phyloP scores from a whole-genome alignment of 2,329 filamentous ascomycete species.

The Aureobasidium mangrovei region DNA sequence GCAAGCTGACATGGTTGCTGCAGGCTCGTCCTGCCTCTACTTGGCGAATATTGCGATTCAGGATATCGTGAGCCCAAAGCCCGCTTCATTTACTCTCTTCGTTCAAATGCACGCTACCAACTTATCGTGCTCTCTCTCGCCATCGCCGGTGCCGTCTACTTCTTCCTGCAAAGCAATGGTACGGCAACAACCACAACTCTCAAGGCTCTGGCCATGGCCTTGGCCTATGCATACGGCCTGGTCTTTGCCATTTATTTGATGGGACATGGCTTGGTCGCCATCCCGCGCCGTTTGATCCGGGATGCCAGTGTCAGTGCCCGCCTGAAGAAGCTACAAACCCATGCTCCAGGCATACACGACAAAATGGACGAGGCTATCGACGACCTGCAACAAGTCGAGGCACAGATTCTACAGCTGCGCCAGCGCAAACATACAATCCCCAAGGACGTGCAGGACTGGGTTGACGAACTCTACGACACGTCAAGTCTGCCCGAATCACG shows the following conservation, averaged over 20 bases:
- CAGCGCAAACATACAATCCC: constrained; percentile 73
- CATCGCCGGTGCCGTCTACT: constrained; percentile 67
- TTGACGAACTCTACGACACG: constrained; percentile 81
- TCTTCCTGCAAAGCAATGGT: constrained; percentile 63
- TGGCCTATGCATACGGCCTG: constrained; percentile 90
- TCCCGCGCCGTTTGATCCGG: constrained; percentile 72
- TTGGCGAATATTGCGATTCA: constrained; percentile 90
- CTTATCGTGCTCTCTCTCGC: constrained; percentile 65
- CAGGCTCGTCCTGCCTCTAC: constrained; percentile 81
- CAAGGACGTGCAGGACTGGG: constrained; percentile 78
- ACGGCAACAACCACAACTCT: constrained; percentile 48
- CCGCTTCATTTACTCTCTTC: constrained; percentile 74
- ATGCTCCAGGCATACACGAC: constrained; percentile 77
- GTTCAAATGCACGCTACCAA: constrained; percentile 83
- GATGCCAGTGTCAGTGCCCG: constrained; percentile 68
- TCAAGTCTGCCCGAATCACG: constrained; percentile 57
- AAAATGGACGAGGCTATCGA: constrained; percentile 77
- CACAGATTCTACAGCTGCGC: constrained; percentile 68
- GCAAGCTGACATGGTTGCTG: not conserved
- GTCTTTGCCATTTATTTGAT: constrained; percentile 91
- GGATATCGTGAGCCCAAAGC: constrained; percentile 81
- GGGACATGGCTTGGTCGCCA: constrained; percentile 90
- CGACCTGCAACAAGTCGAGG: constrained; percentile 70
- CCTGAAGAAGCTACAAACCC: constrained; percentile 64
- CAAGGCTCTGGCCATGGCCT: constrained; percentile 80